Base-by-base conservation (phyloP, 2,329 filamentous ascomycete species). In the Rhinocladiella mackenziei region DNA sequence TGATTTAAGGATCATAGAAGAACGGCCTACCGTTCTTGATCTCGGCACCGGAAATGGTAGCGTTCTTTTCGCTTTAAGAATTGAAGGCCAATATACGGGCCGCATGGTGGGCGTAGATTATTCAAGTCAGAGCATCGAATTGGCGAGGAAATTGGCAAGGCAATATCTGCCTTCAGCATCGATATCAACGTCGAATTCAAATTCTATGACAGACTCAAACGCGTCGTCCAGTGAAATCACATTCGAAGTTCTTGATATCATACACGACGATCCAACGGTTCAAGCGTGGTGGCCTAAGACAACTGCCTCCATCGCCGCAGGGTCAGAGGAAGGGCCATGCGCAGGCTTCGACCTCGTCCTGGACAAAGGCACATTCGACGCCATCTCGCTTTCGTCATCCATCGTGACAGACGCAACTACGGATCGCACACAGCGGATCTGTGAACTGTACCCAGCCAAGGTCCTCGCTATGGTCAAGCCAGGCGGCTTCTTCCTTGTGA, bases 321-420 rank as follows among this genome's bases (percentile, higher is more conserved):
- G n/a, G n/a, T n/a, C n/a, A n/a, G n/a, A n/a, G n/a, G n/a, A n/a
- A n/a, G n/a, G n/a, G n/a, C n/a, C n/a, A n/a, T n/a, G n/a, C n/a
- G n/a, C n/a, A n/a, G 85, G 85, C 1, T 97, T 89, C 70, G 89
- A 97, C 65, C 80, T 96, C 0, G 83, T 96, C 0, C 76, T 96
- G n/a, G 92, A 98, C 67, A 98, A 98, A 69, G 92, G 92, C 32
- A 98, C 92, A 1, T 98, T 97, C 63, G 92, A 98, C 70, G 92
- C 92, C 8, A 84, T 98, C 23, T 89, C 82, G 37, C 71, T 97
- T n/a, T 67, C 65, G 10, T 65, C 58, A 7, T 64, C 67, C 47
- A 59, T 52, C 6, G 51, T 50, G 11, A 26, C 20, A 13, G 33
- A 45, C n/a, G 30, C 37, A 6, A 34, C 76, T 0, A 43, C 49